Conservation (phyloP, 345 rosid species). For the Lumnitzera racemosa region DNA sequence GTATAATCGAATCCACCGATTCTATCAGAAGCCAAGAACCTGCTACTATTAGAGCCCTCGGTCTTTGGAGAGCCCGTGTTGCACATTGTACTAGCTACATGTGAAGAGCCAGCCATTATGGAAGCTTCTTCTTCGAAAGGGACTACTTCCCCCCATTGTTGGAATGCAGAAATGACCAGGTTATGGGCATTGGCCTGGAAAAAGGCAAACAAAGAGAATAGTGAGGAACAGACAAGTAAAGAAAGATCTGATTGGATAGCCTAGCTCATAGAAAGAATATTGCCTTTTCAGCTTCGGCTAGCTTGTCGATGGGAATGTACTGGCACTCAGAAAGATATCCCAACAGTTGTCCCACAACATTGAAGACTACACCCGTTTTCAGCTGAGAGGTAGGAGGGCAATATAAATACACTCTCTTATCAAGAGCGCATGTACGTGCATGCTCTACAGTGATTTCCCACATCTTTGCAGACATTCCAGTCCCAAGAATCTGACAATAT, state of each 20-base stretch:
- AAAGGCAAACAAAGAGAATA: conserved; percentile 8
- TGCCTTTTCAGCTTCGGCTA: conserved; percentile 84
- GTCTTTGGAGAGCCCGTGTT: conserved; percentile 32
- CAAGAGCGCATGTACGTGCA: conserved; percentile 73
- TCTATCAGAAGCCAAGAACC: conserved; percentile 33
- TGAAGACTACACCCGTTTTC: conserved; percentile 83
- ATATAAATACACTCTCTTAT: conserved; percentile 56
- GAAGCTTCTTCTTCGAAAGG: conserved; percentile 56
- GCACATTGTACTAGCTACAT: conserved; percentile 22
- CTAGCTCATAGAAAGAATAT: conserved; percentile 3
- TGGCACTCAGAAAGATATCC: conserved; percentile 71
- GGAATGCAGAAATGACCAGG: conserved; percentile 61
- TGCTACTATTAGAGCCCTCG: conserved; percentile 32
- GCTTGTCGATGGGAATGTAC: conserved; percentile 53
- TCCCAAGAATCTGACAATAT: conserved; percentile 67
- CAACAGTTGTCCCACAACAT: conserved; percentile 78
- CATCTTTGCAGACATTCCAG: conserved; percentile 99
- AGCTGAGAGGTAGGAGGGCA: conserved; percentile 45
- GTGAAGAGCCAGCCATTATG: conserved; percentile 33
- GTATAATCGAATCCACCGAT: conserved; percentile 51
- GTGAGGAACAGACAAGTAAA: conserved; percentile 1
- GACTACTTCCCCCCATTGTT: conserved; percentile 52
- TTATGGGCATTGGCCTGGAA: conserved; percentile 59
- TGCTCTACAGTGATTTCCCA: conserved; percentile 94
- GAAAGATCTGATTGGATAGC: not conserved